A percentile compares a stretch with the other conserved stretches of the same genome.
Evolutionary conservation across 1,284 basidiomycete species (phyloP).

Genomic region (Flammula alnicola): DNA sequence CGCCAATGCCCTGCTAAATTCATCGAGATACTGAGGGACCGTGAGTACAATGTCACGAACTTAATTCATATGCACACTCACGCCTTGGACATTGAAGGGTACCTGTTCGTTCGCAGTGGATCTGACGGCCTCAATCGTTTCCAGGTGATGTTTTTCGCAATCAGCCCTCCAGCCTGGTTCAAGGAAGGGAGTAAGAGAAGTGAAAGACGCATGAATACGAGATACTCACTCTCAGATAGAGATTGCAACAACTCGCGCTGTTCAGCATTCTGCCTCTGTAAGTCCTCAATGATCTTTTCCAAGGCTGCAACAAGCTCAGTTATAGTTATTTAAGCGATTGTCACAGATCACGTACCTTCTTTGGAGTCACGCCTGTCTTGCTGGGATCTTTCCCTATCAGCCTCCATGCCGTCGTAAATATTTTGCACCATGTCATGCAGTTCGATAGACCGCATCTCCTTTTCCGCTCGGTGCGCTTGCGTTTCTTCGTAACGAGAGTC

Average conservation of each 20-base stretch:
- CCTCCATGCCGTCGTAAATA: conserved; percentile 46
- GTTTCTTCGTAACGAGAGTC: conserved; percentile 66
- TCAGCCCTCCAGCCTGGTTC: conserved; percentile 63
- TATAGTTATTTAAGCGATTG: not conserved
- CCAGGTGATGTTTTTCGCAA: conserved; percentile 60
- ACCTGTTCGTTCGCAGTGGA: conserved; percentile 72
- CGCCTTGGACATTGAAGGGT: conserved; percentile 77
- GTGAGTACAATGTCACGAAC: not conserved
- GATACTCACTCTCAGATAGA: conserved; percentile 55
- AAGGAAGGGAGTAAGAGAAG: conserved; percentile 4
- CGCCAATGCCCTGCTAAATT: conserved; percentile 79
- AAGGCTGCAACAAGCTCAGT: conserved; percentile 42
- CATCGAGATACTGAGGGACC: conserved; percentile 64
- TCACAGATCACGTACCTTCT: conserved; percentile 44
- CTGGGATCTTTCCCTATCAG: conserved; percentile 53
- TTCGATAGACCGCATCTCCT: conserved; percentile 55
- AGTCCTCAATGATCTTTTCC: conserved; percentile 56
- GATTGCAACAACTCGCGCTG: conserved; percentile 51
- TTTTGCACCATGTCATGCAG: conserved; percentile 59
- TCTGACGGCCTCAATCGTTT: conserved; percentile 63
- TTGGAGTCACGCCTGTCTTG: conserved; percentile 52
- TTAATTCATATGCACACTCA: conserved; percentile 39
- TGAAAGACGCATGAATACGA: not conserved
- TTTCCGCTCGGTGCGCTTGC: conserved; percentile 52
- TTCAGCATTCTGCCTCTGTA: conserved; percentile 55